A percentile compares a stretch with the other conserved stretches of the same genome.
Evolutionary conservation across 78 protist species (phyloP).

Genomic region (Pelomyxa schiedti): DNA sequence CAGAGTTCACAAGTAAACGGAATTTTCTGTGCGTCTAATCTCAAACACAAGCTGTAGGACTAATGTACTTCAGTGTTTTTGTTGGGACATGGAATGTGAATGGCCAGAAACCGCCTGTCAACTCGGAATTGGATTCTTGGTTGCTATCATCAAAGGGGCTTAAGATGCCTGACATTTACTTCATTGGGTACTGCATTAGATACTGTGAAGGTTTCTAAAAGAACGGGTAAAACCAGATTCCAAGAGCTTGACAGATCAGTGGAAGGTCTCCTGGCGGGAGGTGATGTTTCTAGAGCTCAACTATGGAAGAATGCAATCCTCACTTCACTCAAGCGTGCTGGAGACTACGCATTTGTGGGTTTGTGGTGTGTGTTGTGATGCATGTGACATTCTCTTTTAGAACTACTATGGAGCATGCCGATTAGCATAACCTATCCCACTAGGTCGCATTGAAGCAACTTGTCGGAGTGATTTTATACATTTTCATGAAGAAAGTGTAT

Average conservation of each 20-base stretch:
- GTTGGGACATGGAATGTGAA: slow-evolving; percentile 66
- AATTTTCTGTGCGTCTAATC: no score
- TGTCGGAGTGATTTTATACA: slow-evolving; percentile 57
- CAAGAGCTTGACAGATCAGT: slow-evolving; percentile 61
- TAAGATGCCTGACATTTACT: slow-evolving; percentile 34
- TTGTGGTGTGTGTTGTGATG: no score
- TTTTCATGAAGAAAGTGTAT: slow-evolving; percentile 38
- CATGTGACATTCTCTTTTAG: no score
- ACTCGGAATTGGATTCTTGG: slow-evolving; percentile 36
- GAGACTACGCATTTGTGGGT: slow-evolving; percentile 41
- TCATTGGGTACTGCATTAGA: slow-evolving; percentile 18
- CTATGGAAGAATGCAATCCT: slow-evolving; percentile 52
- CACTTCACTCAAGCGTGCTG: not conserved
- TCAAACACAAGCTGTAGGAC: no score
- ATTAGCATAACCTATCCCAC: not conserved
- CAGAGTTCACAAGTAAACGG: slow-evolving; percentile 17
- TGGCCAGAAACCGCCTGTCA: slow-evolving; percentile 43
- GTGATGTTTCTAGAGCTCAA: slow-evolving; percentile 21
- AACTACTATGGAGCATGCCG: no score
- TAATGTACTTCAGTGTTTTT: slow-evolving; percentile 32
- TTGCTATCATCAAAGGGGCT: not conserved
- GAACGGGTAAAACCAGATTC: no score
- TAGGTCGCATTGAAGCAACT: slow-evolving; percentile 44
- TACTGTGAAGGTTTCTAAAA: not conserved
- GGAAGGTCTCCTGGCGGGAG: slow-evolving; percentile 35